Percentiles rank a stretch among this genome's conserved stretches.
Conservation (phyloP, 2,329 filamentous ascomycete genomes). For the Plectosphaerella sp. region DNA sequence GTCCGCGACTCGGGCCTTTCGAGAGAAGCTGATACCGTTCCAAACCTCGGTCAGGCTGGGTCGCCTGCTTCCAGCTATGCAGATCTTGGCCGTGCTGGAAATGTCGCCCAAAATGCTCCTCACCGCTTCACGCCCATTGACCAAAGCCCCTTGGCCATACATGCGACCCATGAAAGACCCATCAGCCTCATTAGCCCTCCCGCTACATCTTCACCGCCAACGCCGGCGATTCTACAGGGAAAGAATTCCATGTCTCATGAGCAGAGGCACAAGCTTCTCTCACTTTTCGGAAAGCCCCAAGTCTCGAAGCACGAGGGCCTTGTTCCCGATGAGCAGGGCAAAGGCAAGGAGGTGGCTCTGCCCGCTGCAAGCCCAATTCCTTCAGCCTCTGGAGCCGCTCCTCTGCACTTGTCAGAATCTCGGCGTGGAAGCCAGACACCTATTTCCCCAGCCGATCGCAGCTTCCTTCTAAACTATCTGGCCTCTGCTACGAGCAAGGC, state of each 20-base stretch:
- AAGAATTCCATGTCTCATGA: conserved; percentile 32
- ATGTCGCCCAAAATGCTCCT: background rate
- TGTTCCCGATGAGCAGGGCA: conserved; percentile 15
- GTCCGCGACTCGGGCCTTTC: too few relatives aligned
- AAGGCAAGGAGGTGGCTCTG: conserved; percentile 22
- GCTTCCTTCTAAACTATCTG: conserved; percentile 72
- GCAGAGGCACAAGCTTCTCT: conserved; percentile 47
- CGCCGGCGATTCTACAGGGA: conserved; percentile 21
- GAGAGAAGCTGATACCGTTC: too few relatives aligned
- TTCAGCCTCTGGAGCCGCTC: background rate
- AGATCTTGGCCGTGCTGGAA: conserved; percentile 4
- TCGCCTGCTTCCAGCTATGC: background rate
- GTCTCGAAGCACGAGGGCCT: conserved; percentile 9
- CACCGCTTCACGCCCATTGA: background rate
- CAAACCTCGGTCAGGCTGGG: too few relatives aligned
- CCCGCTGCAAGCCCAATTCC: conserved; percentile 19
- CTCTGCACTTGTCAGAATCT: conserved; percentile 17
- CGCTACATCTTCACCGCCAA: conserved; percentile 19
- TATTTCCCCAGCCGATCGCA: conserved; percentile 67
- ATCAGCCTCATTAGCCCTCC: conserved; percentile 18
- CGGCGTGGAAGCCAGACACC: conserved; percentile 47
- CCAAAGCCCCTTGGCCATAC: background rate
- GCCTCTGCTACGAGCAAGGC: conserved; percentile 45
- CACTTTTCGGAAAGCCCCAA: conserved; percentile 55
- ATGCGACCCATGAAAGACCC: conserved; percentile 8